Evolutionary conservation across 1,284 basidiomycete genomes (phyloP).

Genomic region (Sanghuangporus weigelae): DNA sequence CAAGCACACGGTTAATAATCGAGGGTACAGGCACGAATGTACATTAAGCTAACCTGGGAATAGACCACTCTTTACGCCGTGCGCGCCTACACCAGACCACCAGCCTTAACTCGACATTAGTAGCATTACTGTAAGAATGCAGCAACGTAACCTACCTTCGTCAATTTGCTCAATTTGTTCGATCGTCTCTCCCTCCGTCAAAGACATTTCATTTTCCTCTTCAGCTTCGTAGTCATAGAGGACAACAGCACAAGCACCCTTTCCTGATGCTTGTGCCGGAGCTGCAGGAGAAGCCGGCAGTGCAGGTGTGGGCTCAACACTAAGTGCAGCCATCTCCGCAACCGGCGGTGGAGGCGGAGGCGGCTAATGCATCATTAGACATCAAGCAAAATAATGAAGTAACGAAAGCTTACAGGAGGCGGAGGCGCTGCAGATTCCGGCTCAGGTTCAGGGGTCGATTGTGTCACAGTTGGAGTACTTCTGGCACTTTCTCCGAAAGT

Average conservation of each 20-base stretch:
- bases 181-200: slow-evolving; percentile 79
- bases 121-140: background rate
- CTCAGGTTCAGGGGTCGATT: slow-evolving; percentile 24
- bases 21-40: background rate
- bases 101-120: slow-evolving; percentile 33
- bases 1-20: background rate
- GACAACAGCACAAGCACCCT: slow-evolving; percentile 59
- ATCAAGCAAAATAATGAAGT: background rate
- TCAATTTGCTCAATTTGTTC: slow-evolving; percentile 81
- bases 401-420: slow-evolving; percentile 21
- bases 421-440: slow-evolving; percentile 24
- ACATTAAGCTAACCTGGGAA: slow-evolving; percentile 57
- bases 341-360: slow-evolving; percentile 32
- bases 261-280: slow-evolving; percentile 30
- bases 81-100: slow-evolving; percentile 74
- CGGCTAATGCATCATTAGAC: slow-evolving; percentile 8
- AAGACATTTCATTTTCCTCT: slow-evolving; percentile 81
- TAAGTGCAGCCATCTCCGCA: slow-evolving; percentile 34
- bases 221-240: slow-evolving; percentile 78
- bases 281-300: slow-evolving; percentile 33
- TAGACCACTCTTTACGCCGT: slow-evolving; percentile 60
- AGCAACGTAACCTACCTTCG: slow-evolving; percentile 39
- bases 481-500: slow-evolving; percentile 21
- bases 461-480: slow-evolving; percentile 22
- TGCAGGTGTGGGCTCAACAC: slow-evolving; percentile 33